Conservation (phyloP, 192 early-diverging fungal species). For the Entrophospora sp. region DNA sequence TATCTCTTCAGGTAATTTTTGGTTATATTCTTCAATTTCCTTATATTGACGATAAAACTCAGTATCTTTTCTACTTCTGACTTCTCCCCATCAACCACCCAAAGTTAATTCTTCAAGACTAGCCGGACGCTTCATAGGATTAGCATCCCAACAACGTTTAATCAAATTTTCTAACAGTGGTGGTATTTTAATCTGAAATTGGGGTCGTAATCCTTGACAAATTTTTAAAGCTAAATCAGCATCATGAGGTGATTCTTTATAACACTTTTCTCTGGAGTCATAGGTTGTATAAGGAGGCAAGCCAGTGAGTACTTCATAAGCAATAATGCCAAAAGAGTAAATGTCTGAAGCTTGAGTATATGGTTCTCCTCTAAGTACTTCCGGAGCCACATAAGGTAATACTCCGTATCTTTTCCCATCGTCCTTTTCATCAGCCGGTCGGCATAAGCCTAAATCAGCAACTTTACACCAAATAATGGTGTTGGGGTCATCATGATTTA, state of each 20-base stretch:
- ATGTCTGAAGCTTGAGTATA: conserved; percentile 1
- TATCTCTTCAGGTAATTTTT: too few relatives aligned
- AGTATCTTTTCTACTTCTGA: too few relatives aligned
- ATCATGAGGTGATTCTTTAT: neutral
- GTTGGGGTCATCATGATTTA: neutral
- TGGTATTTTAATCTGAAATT: neutral
- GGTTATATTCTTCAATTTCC: too few relatives aligned
- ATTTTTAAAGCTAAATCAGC: neutral
- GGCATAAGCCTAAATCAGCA: neutral
- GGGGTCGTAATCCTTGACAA: neutral
- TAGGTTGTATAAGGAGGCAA: neutral
- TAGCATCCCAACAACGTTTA: neutral
- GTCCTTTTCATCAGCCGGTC: neutral
- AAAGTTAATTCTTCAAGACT: too few relatives aligned
- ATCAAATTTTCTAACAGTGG: neutral
- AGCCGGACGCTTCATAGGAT: neutral
- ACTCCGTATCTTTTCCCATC: neutral
- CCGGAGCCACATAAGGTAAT: conserved; percentile 1
- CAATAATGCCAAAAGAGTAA: neutral
- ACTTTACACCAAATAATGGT: neutral
- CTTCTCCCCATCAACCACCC: too few relatives aligned
- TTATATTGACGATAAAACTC: too few relatives aligned
- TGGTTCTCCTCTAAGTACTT: neutral
- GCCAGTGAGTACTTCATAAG: neutral
- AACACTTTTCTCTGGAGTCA: too few relatives aligned